These are phyloP conservation scores for Xylaria scruposa DNA, from an alignment of 495 filamentous ascomycete species.

Conservation along the genomic window DNA sequence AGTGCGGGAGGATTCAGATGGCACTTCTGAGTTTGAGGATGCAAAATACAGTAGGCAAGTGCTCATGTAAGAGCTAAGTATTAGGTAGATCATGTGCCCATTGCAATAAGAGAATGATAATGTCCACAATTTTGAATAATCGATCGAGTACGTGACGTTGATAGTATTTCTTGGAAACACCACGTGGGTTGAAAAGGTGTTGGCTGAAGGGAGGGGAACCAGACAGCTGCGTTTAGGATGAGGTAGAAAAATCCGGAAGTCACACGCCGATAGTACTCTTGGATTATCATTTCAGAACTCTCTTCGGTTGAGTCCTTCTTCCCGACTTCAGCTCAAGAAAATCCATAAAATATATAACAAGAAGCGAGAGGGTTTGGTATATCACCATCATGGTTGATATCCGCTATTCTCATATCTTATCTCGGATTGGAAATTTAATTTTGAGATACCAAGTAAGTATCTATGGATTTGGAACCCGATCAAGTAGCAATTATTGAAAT, in stretches of 20 bases:
- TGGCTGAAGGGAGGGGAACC: too few relatives aligned
- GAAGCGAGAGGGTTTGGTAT: neutral
- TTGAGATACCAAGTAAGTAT: neutral
- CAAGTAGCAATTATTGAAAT: neutral
- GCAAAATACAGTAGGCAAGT: neutral
- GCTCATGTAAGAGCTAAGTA: neutral
- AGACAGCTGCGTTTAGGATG: neutral
- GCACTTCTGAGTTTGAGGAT: too few relatives aligned
- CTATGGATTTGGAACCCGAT: neutral
- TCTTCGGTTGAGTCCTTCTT: neutral
- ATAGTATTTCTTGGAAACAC: neutral
- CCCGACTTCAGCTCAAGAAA: neutral
- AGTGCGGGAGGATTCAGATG: neutral
- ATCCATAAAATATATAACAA: neutral
- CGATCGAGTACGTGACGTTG: neutral
- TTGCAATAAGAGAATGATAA: neutral
- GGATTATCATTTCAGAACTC: neutral
- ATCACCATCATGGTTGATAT: neutral
- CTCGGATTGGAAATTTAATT: neutral
- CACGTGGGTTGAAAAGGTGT: neutral
- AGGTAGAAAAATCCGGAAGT: neutral
- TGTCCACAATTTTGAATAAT: neutral
- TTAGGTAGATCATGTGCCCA: neutral
- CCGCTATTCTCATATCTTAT: neutral
- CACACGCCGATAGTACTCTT: neutral